Percentiles rank a stretch among this genome's conserved stretches.
These are phyloP conservation scores for Aspergillus sp. DNA, from an alignment of 2,329 filamentous ascomycete genomes.

Conservation along the genomic window DNA sequence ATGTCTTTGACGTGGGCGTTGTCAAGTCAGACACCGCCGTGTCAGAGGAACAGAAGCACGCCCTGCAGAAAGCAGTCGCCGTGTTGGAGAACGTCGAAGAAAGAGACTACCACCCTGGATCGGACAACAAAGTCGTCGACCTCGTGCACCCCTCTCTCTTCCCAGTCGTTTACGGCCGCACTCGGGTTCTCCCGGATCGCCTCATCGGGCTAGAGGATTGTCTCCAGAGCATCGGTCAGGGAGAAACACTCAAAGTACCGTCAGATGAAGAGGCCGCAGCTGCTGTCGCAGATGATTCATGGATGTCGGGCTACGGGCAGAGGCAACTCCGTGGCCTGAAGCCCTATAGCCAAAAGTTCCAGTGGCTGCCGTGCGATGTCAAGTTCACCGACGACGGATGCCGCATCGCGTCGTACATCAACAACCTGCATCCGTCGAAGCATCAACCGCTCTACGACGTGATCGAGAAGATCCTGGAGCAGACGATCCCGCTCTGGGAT, in stretches of 20 bases:
- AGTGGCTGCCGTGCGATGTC: constrained; percentile 49
- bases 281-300: background rate
- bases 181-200: constrained; percentile 19
- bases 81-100: constrained; percentile 47
- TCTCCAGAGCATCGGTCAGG: constrained; percentile 14
- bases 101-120: constrained; percentile 64
- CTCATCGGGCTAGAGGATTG: constrained; percentile 24
- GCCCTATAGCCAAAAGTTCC: constrained; percentile 33
- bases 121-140: constrained; percentile 58
- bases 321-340: background rate
- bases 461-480: constrained; percentile 37
- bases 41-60: constrained; percentile 35
- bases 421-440: constrained; percentile 40
- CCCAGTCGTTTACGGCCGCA: constrained; percentile 31
- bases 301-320: background rate
- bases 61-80: constrained; percentile 47
- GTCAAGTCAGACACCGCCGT: constrained; percentile 55
- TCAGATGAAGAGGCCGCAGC: background rate
- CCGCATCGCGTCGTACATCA: constrained; percentile 42
- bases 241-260: constrained; percentile 12
- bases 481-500: constrained; percentile 49
- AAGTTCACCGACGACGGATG: constrained; percentile 20
- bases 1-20: constrained; percentile 46
- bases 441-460: constrained; percentile 33
- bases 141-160: constrained; percentile 61